Evolutionary conservation across 345 rosid species (phyloP).

Genomic region (Psidium friedrichsthalianum): DNA sequence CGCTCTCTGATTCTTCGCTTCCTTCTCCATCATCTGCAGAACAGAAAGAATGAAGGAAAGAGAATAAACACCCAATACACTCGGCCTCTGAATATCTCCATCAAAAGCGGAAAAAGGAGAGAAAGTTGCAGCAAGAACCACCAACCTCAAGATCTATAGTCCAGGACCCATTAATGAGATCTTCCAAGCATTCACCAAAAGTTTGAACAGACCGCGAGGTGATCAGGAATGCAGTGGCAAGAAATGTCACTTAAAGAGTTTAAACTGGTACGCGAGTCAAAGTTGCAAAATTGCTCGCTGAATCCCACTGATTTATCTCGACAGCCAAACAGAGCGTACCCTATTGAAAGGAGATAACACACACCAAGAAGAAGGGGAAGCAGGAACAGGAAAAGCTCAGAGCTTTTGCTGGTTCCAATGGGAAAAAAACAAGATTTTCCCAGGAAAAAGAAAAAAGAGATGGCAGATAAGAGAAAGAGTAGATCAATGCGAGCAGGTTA

Average conservation of each 20-base stretch:
- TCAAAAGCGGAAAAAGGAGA: no score
- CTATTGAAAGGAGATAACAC: not conserved
- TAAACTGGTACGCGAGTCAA: not conserved
- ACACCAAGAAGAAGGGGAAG: not conserved
- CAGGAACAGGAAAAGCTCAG: not conserved
- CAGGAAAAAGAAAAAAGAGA: not conserved
- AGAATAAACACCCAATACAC: no score
- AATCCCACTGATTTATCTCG: not conserved
- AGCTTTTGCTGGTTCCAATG: not conserved
- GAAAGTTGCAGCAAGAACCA: no score
- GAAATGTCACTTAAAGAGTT: not conserved
- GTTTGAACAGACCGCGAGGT: not conserved
- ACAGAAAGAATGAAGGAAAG: no score
- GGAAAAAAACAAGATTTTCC: not conserved
- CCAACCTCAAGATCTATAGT: no score
- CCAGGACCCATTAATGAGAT: not conserved
- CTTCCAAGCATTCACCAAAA: not conserved
- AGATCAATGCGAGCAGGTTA: not conserved
- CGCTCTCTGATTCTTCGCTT: no score
- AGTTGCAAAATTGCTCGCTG: not conserved
- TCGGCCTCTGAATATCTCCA: no score
- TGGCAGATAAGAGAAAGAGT: not conserved
- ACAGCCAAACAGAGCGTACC: not conserved
- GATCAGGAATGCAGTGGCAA: not conserved
- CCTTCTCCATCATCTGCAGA: no score